Evolutionary conservation across 2,329 filamentous ascomycete genomes (phyloP).

Genomic region (Rosellinia necatrix): DNA sequence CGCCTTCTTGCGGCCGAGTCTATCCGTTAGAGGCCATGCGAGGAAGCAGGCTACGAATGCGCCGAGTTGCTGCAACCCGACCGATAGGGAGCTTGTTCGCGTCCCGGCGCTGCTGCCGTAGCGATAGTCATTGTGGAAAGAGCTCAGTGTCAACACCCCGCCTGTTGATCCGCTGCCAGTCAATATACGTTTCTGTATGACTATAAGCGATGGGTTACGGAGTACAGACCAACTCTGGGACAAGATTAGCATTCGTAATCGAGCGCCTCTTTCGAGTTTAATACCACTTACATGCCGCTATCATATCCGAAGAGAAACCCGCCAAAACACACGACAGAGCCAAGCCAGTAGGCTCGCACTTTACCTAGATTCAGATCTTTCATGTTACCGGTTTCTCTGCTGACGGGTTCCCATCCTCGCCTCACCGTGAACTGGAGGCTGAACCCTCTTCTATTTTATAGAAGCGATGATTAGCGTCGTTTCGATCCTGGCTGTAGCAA

Average conservation of each 20-base stretch:
- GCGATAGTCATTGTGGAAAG: slow-evolving; percentile 39
- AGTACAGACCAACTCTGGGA: slow-evolving; percentile 34
- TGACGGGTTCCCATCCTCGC: slow-evolving; percentile 10
- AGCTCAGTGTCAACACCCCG: slow-evolving; percentile 38
- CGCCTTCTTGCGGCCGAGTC: slow-evolving; percentile 37
- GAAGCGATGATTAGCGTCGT: slow-evolving; percentile 7
- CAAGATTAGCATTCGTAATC: slow-evolving; percentile 21
- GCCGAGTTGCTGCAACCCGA: slow-evolving; percentile 41
- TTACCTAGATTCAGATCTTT: slow-evolving; percentile 42
- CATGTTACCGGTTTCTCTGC: slow-evolving; percentile 25
- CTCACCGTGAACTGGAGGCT: not conserved
- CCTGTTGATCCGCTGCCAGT: slow-evolving; percentile 34
- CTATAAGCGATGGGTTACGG: not conserved
- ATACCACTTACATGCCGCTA: slow-evolving; percentile 43
- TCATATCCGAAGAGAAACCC: slow-evolving; percentile 54
- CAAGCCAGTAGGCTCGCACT: slow-evolving; percentile 56
- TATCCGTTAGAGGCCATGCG: slow-evolving; percentile 41
- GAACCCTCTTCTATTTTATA: slow-evolving; percentile 28
- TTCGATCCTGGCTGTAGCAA: slow-evolving; percentile 12
- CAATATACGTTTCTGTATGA: slow-evolving; percentile 1
- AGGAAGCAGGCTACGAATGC: slow-evolving; percentile 43
- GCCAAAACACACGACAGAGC: slow-evolving; percentile 55
- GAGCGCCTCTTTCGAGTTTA: not conserved
- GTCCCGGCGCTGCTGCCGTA: slow-evolving; percentile 34
- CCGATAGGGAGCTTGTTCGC: slow-evolving; percentile 38